phyloP scores from a whole-genome alignment of 345 rosid genomes.

The Corchorus capsularis region DNA sequence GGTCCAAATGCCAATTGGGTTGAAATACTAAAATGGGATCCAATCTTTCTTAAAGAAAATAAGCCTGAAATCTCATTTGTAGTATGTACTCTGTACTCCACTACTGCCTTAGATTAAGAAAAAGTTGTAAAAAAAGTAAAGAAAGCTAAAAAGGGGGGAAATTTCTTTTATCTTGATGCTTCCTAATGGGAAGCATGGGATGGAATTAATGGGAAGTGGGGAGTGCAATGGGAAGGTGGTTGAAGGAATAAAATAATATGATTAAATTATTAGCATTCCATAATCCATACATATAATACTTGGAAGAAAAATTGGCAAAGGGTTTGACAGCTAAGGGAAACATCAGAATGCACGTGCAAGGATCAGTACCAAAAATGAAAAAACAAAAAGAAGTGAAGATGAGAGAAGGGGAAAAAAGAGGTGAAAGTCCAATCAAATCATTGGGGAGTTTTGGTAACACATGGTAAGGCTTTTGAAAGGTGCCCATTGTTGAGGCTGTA shows the following conservation, averaged over 20 bases:
- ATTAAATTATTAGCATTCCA: constrained; percentile 1
- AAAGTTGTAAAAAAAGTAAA: background rate
- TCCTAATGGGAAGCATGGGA: constrained; percentile 56
- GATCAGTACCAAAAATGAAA: background rate
- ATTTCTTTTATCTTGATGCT: constrained; percentile 22
- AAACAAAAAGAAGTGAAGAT: background rate
- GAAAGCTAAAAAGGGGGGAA: background rate
- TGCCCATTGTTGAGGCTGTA: background rate
- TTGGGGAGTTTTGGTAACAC: background rate
- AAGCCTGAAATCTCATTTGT: no score
- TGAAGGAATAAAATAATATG: background rate
- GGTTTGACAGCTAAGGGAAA: constrained; percentile 8
- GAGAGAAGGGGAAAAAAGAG: background rate
- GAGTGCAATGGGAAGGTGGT: constrained; percentile 22
- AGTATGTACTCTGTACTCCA: no score
- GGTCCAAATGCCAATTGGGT: no score
- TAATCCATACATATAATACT: constrained; percentile 29
- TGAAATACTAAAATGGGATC: background rate
- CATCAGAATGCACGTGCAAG: background rate
- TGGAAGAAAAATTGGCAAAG: no score
- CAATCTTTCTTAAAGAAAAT: no score
- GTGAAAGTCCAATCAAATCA: background rate
- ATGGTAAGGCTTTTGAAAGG: background rate
- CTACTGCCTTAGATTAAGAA: background rate
- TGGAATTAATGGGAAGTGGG: constrained; percentile 28